phyloP scores from a whole-genome alignment of 2,329 filamentous ascomycete genomes.

The Hymenoscyphus salicellus region DNA sequence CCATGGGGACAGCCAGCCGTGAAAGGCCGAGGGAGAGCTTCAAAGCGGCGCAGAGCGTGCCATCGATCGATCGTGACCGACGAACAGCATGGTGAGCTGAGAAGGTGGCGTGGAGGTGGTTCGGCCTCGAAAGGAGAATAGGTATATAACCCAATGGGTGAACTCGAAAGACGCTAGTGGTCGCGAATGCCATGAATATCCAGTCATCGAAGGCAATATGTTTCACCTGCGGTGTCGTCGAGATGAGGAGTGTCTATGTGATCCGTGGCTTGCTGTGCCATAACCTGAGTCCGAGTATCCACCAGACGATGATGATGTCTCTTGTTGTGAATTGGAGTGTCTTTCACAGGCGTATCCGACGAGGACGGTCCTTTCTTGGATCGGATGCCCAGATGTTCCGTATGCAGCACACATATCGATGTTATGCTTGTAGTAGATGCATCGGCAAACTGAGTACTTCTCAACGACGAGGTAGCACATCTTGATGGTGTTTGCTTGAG shows the following conservation, averaged over 20 bases:
- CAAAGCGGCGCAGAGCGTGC: conserved; percentile 32
- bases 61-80: conserved; percentile 32
- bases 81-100: conserved; percentile 34
- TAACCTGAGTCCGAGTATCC: conserved; percentile 37
- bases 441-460: conserved; percentile 67
- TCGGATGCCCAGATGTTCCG: conserved; percentile 58
- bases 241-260: conserved; percentile 30
- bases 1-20: not conserved
- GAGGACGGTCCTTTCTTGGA: conserved; percentile 66
- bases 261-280: conserved; percentile 33
- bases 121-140: conserved; percentile 35
- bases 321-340: conserved; percentile 40
- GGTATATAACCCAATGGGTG: conserved; percentile 32
- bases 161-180: conserved; percentile 34
- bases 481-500: conserved; percentile 26
- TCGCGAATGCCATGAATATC: conserved; percentile 35
- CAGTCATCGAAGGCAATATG: conserved; percentile 37
- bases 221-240: conserved; percentile 35
- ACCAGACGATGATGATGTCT: conserved; percentile 24
- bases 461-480: conserved; percentile 74
- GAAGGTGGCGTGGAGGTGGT: conserved; percentile 33
- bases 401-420: conserved; percentile 65
- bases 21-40: conserved; percentile 11
- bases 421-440: conserved; percentile 65
- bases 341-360: conserved; percentile 64